Evolutionary conservation across 2,329 filamentous ascomycete species (phyloP).

Genomic region (Botrytis deweyae): DNA sequence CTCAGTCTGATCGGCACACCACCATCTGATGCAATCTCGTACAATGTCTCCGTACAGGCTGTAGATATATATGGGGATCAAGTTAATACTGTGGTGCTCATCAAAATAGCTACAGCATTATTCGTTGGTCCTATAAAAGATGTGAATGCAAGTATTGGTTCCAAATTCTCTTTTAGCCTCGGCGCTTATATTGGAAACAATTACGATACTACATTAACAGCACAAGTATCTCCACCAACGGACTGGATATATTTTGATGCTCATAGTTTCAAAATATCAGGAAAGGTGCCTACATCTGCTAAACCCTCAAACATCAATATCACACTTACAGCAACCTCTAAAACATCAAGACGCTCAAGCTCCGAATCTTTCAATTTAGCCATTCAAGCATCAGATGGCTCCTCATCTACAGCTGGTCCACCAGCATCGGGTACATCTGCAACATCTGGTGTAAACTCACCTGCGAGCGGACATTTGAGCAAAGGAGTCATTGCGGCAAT

Average conservation of each 20-base stretch:
- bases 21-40: constrained; percentile 55
- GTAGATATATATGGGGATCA: constrained; percentile 59
- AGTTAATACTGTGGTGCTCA: constrained; percentile 54
- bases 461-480: constrained; percentile 21
- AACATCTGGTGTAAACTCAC: constrained; percentile 2
- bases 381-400: constrained; percentile 10
- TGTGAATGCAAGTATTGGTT: constrained; percentile 34
- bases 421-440: constrained; percentile 19
- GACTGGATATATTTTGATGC: constrained; percentile 36
- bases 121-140: constrained; percentile 29
- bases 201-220: constrained; percentile 30
- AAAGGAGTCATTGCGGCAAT: constrained; percentile 32
- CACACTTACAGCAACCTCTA: constrained; percentile 32
- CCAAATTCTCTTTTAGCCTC: constrained; percentile 32
- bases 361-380: constrained; percentile 32
- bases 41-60: constrained; percentile 61
- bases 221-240: constrained; percentile 26
- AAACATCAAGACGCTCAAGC: constrained; percentile 23
- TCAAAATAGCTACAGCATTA: constrained; percentile 32
- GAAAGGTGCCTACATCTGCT: constrained; percentile 30
- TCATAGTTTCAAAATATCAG: constrained; percentile 30
- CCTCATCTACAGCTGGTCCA: constrained; percentile 13
- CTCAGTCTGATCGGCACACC: constrained; percentile 65
- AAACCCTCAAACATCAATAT: constrained; percentile 27
- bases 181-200: constrained; percentile 30